phyloP scores from a whole-genome alignment of 371 early-diverging fungal genomes.

The Circinella umbellata region DNA sequence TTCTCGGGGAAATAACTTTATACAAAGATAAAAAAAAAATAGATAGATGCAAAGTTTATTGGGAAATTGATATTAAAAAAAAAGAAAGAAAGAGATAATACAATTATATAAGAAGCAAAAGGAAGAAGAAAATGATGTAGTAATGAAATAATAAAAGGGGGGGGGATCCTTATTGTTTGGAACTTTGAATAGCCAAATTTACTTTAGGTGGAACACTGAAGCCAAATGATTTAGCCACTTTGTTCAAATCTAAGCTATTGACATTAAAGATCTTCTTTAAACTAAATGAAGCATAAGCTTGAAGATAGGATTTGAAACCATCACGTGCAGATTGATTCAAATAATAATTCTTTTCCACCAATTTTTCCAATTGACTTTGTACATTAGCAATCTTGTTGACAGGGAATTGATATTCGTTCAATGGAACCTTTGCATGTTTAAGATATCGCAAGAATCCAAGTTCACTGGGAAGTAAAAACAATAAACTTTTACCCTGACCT shows the following conservation, averaged over 20 bases:
- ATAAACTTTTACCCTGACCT: conserved; percentile 78
- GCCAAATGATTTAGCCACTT: conserved; percentile 96
- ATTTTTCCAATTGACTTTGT: conserved; percentile 89
- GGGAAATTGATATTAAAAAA: conserved; percentile 7
- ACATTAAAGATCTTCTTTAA: conserved; percentile 97
- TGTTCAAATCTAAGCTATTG: conserved; percentile 87
- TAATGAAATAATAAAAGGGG: not conserved
- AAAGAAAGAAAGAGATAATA: no score
- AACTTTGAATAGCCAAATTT: conserved; percentile 73
- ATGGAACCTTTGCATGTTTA: conserved; percentile 96
- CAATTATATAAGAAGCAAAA: no score
- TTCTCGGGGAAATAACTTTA: no score
- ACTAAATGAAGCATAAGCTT: conserved; percentile 97
- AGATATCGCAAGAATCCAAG: conserved; percentile 93
- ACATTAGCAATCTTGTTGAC: conserved; percentile 93
- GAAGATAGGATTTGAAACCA: conserved; percentile 95
- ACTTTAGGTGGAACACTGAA: conserved; percentile 96
- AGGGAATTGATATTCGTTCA: conserved; percentile 98
- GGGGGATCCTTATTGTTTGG: conserved; percentile 12
- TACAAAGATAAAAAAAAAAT: no score
- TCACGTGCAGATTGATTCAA: conserved; percentile 98
- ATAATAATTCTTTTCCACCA: conserved; percentile 98
- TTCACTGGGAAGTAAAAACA: conserved; percentile 91
- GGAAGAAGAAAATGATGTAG: no score
- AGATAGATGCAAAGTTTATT: not conserved